A percentile compares a stretch with the other conserved stretches of the same genome.
phyloP scores from a whole-genome alignment of 2,329 filamentous ascomycete species.

The Pestalotiopsis sp. region DNA sequence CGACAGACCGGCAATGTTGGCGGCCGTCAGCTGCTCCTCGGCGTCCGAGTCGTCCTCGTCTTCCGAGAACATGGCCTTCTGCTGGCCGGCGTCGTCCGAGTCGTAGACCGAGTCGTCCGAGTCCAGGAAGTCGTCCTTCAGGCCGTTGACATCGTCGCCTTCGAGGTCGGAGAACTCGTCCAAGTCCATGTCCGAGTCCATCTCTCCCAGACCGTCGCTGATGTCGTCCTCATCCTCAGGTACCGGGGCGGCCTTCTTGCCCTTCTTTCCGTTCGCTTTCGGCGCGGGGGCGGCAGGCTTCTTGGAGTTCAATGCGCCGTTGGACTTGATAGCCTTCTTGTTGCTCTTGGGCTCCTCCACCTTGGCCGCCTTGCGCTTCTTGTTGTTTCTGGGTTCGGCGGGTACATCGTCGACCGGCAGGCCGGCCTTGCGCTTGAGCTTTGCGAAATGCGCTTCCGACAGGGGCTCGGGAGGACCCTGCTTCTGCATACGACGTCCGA shows the following conservation, averaged over 20 bases:
- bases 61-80: conserved; percentile 85
- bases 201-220: conserved; percentile 46
- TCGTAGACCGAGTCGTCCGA: conserved; percentile 68
- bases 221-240: conserved; percentile 50
- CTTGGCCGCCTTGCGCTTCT: conserved; percentile 53
- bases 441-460: conserved; percentile 78
- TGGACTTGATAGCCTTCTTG: conserved; percentile 40
- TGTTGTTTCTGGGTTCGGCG: conserved; percentile 61
- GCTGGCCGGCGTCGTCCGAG: conserved; percentile 66
- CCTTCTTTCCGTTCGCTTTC: conserved; percentile 27
- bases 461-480: conserved; percentile 85
- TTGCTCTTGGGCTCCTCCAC: conserved; percentile 36
- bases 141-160: conserved; percentile 32
- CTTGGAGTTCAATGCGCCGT: conserved; percentile 32
- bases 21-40: conserved; percentile 89
- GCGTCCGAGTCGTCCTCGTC: conserved; percentile 88
- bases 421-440: conserved; percentile 82
- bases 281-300: conserved; percentile 21
- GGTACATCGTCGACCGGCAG: conserved; percentile 63
- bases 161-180: conserved; percentile 43
- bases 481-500: conserved; percentile 91
- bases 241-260: conserved; percentile 37
- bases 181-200: conserved; percentile 40
- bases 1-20: conserved; percentile 93
- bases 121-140: conserved; percentile 63